A percentile compares a stretch with the other conserved stretches of the same genome.
phyloP scores from a whole-genome alignment of 2,329 filamentous ascomycete genomes.

The Thielaviopsis punctulata region DNA sequence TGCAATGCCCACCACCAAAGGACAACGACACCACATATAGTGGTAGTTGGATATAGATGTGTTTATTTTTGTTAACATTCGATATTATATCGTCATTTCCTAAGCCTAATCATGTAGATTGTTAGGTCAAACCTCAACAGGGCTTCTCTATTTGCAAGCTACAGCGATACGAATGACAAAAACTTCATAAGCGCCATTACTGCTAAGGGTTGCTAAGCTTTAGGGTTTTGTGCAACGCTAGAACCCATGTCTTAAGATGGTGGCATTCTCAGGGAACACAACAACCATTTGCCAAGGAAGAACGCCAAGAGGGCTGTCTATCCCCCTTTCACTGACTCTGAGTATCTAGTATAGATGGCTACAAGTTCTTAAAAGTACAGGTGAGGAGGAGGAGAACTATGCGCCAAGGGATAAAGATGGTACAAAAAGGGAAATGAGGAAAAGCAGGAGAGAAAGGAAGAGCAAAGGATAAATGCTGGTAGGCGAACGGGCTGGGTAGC shows the following conservation, averaged over 20 bases:
- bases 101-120: too few relatives aligned
- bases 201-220: not conserved
- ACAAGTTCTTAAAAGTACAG: too few relatives aligned
- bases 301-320: not conserved
- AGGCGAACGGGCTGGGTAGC: not conserved
- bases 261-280: not conserved
- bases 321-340: not conserved
- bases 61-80: too few relatives aligned
- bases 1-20: too few relatives aligned
- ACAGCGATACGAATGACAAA: too few relatives aligned
- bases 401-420: not conserved
- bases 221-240: not conserved
- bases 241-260: not conserved
- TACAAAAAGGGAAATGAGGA: not conserved
- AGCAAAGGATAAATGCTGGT: not conserved
- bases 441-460: not conserved
- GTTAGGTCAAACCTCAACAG: too few relatives aligned
- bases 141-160: too few relatives aligned
- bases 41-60: too few relatives aligned
- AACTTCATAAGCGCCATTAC: too few relatives aligned
- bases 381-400: not conserved
- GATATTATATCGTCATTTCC: too few relatives aligned
- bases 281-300: not conserved
- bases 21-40: too few relatives aligned
- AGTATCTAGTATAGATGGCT: not conserved